A percentile compares a stretch with the other conserved stretches of the same genome.
Evolutionary conservation across 1,284 basidiomycete genomes (phyloP).

Genomic region (Apiotrichum domesticum): DNA sequence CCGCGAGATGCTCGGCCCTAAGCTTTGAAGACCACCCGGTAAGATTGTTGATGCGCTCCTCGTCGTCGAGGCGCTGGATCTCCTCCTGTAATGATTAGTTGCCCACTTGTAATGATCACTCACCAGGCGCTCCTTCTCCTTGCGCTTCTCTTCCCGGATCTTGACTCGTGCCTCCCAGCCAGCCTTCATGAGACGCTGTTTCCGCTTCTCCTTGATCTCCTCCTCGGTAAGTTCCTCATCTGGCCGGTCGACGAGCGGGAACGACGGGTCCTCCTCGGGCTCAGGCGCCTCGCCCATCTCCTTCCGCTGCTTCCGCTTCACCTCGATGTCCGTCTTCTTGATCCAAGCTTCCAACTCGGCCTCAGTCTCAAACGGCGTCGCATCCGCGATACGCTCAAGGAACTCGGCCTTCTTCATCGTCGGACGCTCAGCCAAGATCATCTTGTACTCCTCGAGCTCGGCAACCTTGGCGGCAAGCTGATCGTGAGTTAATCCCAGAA

Average conservation of each 20-base stretch:
- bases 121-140: slow-evolving; percentile 61
- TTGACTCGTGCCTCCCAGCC: slow-evolving; percentile 88
- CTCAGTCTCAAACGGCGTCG: slow-evolving; percentile 66
- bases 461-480: slow-evolving; percentile 50
- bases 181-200: slow-evolving; percentile 87
- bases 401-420: slow-evolving; percentile 72
- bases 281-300: slow-evolving; percentile 57
- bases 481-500: no score
- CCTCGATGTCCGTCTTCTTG: slow-evolving; percentile 65
- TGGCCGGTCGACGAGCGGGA: slow-evolving; percentile 82
- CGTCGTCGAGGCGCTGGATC: slow-evolving; percentile 67
- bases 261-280: slow-evolving; percentile 68
- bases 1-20: slow-evolving; percentile 66
- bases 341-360: slow-evolving; percentile 62
- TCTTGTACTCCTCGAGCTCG: slow-evolving; percentile 67
- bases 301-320: slow-evolving; percentile 64
- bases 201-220: slow-evolving; percentile 86
- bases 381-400: slow-evolving; percentile 50
- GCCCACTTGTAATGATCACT: slow-evolving; percentile 4
- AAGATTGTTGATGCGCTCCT: slow-evolving; percentile 67
- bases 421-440: slow-evolving; percentile 60
- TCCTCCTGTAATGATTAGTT: slow-evolving; percentile 52
- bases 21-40: slow-evolving; percentile 65
- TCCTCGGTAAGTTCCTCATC: slow-evolving; percentile 94
- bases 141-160: slow-evolving; percentile 80